Conservation (phyloP, 495 filamentous ascomycete species). For the Neurospora sp. region DNA sequence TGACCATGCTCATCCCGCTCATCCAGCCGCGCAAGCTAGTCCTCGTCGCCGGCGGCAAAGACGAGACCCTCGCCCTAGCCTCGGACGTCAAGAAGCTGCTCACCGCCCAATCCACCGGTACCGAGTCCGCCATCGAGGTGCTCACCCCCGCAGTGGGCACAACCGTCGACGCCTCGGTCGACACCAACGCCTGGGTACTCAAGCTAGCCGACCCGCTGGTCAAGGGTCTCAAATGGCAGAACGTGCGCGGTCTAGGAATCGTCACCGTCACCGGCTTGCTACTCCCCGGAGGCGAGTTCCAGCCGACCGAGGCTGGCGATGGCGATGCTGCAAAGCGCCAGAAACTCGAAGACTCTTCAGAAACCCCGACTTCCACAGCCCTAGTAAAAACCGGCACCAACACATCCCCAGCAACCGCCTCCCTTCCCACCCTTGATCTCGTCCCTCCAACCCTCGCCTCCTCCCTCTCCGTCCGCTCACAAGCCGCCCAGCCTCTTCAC, state of each 20-base stretch:
- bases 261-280: constrained; percentile 70
- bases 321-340: constrained; percentile 3
- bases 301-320: constrained; percentile 43
- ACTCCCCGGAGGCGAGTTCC: constrained; percentile 28
- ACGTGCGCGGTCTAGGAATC: constrained; percentile 77
- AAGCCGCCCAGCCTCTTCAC: constrained; percentile 74
- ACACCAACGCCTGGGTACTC: constrained; percentile 95
- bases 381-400: not conserved
- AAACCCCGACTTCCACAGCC: not conserved
- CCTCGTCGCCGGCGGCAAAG: constrained; percentile 64
- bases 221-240: constrained; percentile 84
- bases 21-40: constrained; percentile 93
- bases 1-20: constrained; percentile 89
- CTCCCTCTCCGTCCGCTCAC: constrained; percentile 60
- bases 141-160: constrained; percentile 68
- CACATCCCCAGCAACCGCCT: not conserved
- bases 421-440: constrained; percentile 61
- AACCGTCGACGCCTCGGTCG: constrained; percentile 79
- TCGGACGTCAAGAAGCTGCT: constrained; percentile 71
- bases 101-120: constrained; percentile 34
- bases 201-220: constrained; percentile 77
- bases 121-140: constrained; percentile 43
- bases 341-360: constrained; percentile 14
- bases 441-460: constrained; percentile 67
- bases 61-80: constrained; percentile 68